Base-by-base conservation (phyloP, 2,329 filamentous ascomycete species). In the Gnomoniopsis sp. region DNA sequence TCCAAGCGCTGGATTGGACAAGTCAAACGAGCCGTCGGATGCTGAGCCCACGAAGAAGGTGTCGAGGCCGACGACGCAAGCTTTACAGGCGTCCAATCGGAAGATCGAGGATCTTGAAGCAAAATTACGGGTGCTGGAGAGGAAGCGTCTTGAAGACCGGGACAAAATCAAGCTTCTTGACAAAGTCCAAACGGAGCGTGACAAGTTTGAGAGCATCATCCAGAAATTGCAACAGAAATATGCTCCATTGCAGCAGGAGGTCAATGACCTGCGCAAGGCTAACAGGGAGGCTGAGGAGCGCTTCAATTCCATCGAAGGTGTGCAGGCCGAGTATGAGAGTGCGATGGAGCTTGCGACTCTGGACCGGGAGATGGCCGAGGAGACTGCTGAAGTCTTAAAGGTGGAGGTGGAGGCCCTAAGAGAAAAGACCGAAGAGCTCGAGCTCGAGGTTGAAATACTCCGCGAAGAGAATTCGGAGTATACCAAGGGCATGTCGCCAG, bases 281-380 rank as follows among this genome's bases (percentile, higher is more conserved):
- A 72, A 96, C 47, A 92, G 91, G 67, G 90, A 96, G 65, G 84
- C 88, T 0, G 87, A 95, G 69, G 74, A 80, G 21, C 84, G 83
- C 50, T 79, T 92, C 21, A 86, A 89, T 58, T 79, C 85, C 22
- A 78, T 95, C 2, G 90, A 93, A 65, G 80, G 82, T 33, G 79
- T 89, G 55, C 88, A 95, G 69, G 89, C 90, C 8, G 92, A 97
- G 65, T 88, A 96, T 71, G 95, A 98, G 33, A 84, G 88, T 3
- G 85, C 89, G 7, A 76, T 97, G 68, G 95, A 99, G 74, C 84
- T 95, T 73, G 91, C 92, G 7, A 88, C 90, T 0, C 78, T 99
- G 26, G 95, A 99, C 70, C 86, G 91, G 48, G 93, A 99, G 72
- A 96, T 98, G 90, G 95, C 95, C 0, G 93, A 99, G 72, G 93